A percentile compares a stretch with the other conserved stretches of the same genome.
Evolutionary conservation across 371 early-diverging fungal species (phyloP).

Genomic region (Syncephalastrum sp.): DNA sequence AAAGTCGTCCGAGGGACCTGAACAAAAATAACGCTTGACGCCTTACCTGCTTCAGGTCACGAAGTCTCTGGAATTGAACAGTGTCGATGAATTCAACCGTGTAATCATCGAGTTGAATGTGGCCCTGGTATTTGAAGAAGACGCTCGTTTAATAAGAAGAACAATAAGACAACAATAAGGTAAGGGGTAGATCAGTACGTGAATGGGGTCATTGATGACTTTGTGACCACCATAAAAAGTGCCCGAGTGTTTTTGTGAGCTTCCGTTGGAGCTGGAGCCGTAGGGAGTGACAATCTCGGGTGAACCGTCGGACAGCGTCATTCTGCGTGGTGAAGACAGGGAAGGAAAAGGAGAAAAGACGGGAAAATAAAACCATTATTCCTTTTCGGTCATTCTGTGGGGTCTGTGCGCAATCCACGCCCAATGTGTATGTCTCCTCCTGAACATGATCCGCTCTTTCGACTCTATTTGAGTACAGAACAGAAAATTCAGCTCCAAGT

Average conservation of each 20-base stretch:
- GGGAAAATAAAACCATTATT: neutral
- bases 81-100: slow-evolving; percentile 87
- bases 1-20: neutral
- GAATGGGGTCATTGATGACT: slow-evolving; percentile 69
- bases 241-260: slow-evolving; percentile 29
- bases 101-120: slow-evolving; percentile 70
- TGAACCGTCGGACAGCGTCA: neutral
- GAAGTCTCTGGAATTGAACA: slow-evolving; percentile 88
- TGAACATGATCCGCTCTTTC: no score
- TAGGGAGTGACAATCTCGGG: neutral
- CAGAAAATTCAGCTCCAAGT: no score
- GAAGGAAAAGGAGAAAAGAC: neutral
- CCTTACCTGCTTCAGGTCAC: slow-evolving; percentile 84
- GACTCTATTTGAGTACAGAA: no score
- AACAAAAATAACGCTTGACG: neutral
- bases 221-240: slow-evolving; percentile 40
- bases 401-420: no score
- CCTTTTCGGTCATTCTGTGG: neutral
- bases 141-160: neutral
- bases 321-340: neutral
- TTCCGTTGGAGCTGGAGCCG: neutral
- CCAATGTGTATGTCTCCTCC: no score
- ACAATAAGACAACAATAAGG: neutral
- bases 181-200: slow-evolving; percentile 29
- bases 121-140: slow-evolving; percentile 55